Base-by-base conservation (phyloP, 768 basidiomycete species). In the Trametes villosa region DNA sequence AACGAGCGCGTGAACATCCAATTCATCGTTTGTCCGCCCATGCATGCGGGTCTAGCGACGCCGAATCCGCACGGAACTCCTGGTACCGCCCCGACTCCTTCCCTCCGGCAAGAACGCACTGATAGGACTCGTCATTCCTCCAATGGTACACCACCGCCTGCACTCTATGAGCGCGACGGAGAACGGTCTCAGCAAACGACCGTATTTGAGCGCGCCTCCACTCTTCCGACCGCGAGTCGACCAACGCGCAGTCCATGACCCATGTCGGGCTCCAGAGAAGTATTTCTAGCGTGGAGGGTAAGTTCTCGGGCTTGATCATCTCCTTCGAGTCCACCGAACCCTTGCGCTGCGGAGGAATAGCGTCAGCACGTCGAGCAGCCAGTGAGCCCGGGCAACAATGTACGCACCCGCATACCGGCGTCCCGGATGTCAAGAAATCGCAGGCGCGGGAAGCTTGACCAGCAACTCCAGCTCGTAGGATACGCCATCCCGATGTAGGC, bases 251-350 rank as follows among this genome's bases (percentile, higher is more conserved):
- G 30, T 50, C 47, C 36, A 49, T 30, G 11, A 40, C 44, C 57
- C 57, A 59, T 11, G 57, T 11, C 4, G 57, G 30, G 12, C 33
- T 30, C 50, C 58, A 53, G n/a, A 53, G 34, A 8, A 59, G 41
- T 7, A 49, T 51, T 20, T 44, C 29, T 2, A 58, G 57, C 17
- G 29, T 8, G 8, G 47, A 30, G 1, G 57, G 57, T 7, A 58
- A 49, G 40, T 29, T 51, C 29, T 22, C 18, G 2, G 34, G 11
- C 18, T 36, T 36, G 30, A 59, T 29, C 11, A 3, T 27, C 24
- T 26, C 12, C 2, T n/a, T 13, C 20, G 48, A 27, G 13, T 24
- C 49, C 4, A 33, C 40, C 18, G 34, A 20, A 4, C 36, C 36
- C 17, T 13, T 24, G n/a, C 13, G 5, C 30, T 50, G 15, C 2